phyloP scores from a whole-genome alignment of 805 yeast species.

The Candida sanyiensis region DNA sequence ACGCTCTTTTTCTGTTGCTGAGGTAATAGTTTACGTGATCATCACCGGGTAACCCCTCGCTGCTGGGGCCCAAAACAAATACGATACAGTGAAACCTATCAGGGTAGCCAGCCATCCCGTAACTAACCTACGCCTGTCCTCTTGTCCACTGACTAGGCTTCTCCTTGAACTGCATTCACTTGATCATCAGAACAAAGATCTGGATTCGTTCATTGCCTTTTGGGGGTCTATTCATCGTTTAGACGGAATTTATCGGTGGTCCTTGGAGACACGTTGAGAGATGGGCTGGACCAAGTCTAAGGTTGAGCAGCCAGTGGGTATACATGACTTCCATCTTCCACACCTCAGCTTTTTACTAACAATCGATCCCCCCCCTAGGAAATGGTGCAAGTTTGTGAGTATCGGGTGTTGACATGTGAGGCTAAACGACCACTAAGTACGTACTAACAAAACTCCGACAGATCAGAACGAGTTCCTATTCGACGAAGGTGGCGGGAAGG shows the following conservation, averaged over 20 bases:
- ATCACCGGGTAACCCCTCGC: too few relatives aligned
- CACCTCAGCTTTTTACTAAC: neutral
- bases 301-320: conserved; percentile 20
- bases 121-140: too few relatives aligned
- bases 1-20: neutral
- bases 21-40: neutral
- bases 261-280: neutral
- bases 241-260: too few relatives aligned
- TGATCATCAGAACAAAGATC: too few relatives aligned
- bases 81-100: too few relatives aligned
- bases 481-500: conserved; percentile 64
- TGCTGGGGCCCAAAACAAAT: too few relatives aligned
- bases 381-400: conserved; percentile 34
- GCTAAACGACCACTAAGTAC: neutral
- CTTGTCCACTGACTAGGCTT: too few relatives aligned
- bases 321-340: neutral
- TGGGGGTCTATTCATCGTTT: neutral
- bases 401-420: neutral
- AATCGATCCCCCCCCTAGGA: conserved; percentile 25
- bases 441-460: conserved; percentile 11
- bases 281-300: conserved; percentile 19
- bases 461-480: conserved; percentile 53
- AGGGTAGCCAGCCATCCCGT: too few relatives aligned
- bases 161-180: too few relatives aligned
- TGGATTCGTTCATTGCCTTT: too few relatives aligned